Evolutionary conservation across 768 basidiomycete genomes (phyloP).

Genomic region (Kondoa malvinella): DNA sequence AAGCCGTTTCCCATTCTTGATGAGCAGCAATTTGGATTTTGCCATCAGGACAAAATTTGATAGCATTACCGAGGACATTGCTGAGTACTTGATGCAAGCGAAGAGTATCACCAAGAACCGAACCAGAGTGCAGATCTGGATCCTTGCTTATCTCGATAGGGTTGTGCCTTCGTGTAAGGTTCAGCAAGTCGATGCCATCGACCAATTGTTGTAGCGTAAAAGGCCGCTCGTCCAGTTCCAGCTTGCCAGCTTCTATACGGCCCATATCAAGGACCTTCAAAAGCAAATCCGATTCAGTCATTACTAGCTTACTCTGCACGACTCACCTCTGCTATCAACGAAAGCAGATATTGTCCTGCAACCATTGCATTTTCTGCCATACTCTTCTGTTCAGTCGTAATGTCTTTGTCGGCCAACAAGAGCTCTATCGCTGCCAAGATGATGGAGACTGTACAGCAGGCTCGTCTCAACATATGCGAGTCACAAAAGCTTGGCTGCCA

Average conservation of each 20-base stretch:
- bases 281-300: neutral
- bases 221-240: conserved; percentile 18
- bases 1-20: conserved; percentile 16
- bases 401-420: conserved; percentile 7
- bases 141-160: conserved; percentile 19
- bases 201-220: conserved; percentile 16
- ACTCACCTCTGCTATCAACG: conserved; percentile 16
- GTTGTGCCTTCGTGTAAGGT: conserved; percentile 17
- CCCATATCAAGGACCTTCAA: conserved; percentile 19
- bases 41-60: conserved; percentile 21
- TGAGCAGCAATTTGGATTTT: conserved; percentile 8
- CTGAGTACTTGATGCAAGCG: conserved; percentile 20
- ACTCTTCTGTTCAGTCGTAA: neutral
- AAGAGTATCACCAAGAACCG: conserved; percentile 19
- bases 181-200: conserved; percentile 17
- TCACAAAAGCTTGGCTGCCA: neutral
- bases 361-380: conserved; percentile 16
- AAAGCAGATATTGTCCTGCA: conserved; percentile 23
- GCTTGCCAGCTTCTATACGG: conserved; percentile 22
- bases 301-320: neutral
- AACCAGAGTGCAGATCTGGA: conserved; percentile 7
- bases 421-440: conserved; percentile 22
- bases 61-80: conserved; percentile 19
- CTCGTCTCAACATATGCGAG: neutral
- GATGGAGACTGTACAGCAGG: neutral